A percentile compares a stretch with the other conserved stretches of the same genome.
Conservation (phyloP, 495 filamentous ascomycete genomes). For the Tuber indicum region DNA sequence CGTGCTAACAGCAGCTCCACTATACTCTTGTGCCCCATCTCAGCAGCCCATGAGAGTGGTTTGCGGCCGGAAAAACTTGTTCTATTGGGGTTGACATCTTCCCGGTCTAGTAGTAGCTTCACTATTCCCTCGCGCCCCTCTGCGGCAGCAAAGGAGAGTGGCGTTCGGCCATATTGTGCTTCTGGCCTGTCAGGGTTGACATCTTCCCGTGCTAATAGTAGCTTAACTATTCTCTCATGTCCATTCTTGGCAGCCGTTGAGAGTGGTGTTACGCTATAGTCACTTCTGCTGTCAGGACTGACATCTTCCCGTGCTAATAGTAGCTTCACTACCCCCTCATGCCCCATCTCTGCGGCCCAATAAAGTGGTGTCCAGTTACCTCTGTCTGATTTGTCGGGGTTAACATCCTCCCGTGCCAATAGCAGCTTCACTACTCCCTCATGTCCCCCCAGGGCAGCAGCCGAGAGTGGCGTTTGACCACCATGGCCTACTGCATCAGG, state of each 20-base stretch:
- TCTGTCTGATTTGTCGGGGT: constrained; percentile 10
- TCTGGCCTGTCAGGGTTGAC: constrained; percentile 17
- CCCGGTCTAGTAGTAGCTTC: neutral
- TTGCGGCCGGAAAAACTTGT: neutral
- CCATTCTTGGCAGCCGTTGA: constrained; percentile 38
- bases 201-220: constrained; percentile 25
- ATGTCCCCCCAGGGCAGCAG: constrained; percentile 39
- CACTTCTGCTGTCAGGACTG: neutral
- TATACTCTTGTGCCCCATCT: neutral
- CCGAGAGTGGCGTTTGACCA: constrained; percentile 30
- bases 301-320: neutral
- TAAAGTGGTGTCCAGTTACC: constrained; percentile 39
- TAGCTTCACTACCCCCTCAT: neutral
- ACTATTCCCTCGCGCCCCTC: neutral
- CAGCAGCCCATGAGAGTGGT: neutral
- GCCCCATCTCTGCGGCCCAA: constrained; percentile 21
- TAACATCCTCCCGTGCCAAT: constrained; percentile 14
- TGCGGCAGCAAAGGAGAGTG: constrained; percentile 41
- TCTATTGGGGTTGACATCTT: neutral
- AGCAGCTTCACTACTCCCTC: constrained; percentile 39
- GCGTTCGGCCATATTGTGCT: constrained; percentile 25
- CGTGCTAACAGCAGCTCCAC: neutral
- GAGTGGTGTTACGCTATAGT: constrained; percentile 35
- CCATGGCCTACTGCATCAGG: neutral
- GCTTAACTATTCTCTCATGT: constrained; percentile 38